Percentiles rank a stretch among this genome's conserved stretches.
These are phyloP conservation scores for Scedosporium aurantiacum DNA, from an alignment of 2,329 filamentous ascomycete species.

Conservation along the genomic window DNA sequence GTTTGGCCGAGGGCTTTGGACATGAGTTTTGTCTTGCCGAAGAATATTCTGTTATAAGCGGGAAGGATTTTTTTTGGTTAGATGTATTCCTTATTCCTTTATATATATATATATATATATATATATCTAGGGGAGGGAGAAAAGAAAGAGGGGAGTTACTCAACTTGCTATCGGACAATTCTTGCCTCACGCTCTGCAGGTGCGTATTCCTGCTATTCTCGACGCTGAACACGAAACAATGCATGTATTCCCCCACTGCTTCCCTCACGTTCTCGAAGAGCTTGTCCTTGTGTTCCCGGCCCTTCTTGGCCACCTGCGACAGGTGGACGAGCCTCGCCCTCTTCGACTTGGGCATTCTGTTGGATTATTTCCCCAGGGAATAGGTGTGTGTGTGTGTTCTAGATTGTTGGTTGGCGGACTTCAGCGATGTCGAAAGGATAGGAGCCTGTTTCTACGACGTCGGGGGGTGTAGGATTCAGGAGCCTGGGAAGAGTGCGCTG, in stretches of 20 bases:
- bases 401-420: background rate
- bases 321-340: constrained; percentile 81
- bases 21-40: constrained; percentile 99
- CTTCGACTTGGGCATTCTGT: constrained; percentile 88
- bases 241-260: constrained; percentile 71
- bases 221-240: constrained; percentile 87
- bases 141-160: background rate
- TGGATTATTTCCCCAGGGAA: background rate
- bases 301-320: constrained; percentile 86
- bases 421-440: background rate
- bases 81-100: background rate
- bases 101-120: background rate
- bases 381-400: background rate
- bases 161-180: constrained; percentile 74
- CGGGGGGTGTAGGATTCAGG: background rate
- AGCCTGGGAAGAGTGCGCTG: background rate
- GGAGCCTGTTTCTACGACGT: background rate
- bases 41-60: constrained; percentile 61
- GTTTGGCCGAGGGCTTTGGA: constrained; percentile 78
- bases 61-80: background rate
- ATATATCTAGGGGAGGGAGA: constrained; percentile 6
- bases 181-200: constrained; percentile 77
- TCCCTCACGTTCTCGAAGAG: constrained; percentile 84
- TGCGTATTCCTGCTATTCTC: constrained; percentile 98
- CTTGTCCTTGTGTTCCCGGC: constrained; percentile 78